These are phyloP conservation scores for Teratosphaeria zuluensis DNA, from an alignment of 2,329 filamentous ascomycete species.

Conservation along the genomic window DNA sequence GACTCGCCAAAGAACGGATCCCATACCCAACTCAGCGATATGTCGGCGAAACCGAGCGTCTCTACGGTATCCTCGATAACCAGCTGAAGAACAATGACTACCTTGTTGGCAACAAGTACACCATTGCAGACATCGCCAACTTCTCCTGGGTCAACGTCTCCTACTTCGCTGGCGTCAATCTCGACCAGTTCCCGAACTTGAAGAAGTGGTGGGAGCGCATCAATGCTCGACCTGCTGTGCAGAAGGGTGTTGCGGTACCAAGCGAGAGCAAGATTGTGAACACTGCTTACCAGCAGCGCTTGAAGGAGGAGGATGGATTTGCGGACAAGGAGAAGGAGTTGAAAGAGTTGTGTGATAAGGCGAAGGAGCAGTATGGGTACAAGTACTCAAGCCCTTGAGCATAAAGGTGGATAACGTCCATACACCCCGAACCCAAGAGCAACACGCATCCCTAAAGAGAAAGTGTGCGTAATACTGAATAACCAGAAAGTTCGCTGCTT, in stretches of 20 bases:
- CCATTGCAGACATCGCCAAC: conserved; percentile 38
- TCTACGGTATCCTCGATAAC: conserved; percentile 36
- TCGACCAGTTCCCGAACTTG: conserved; percentile 34
- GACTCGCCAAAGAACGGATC: conserved; percentile 35
- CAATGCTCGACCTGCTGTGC: conserved; percentile 32
- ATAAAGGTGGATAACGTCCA: too few relatives aligned
- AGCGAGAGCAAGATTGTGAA: conserved; percentile 3
- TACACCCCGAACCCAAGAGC: too few relatives aligned
- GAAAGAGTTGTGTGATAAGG: conserved; percentile 1
- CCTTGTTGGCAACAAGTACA: conserved; percentile 38
- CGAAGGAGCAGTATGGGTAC: conserved; percentile 6
- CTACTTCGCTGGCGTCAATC: conserved; percentile 32
- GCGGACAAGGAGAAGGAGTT: conserved; percentile 5
- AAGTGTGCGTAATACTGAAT: too few relatives aligned
- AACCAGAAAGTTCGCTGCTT: too few relatives aligned
- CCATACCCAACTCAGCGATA: conserved; percentile 37
- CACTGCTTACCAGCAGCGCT: conserved; percentile 1
- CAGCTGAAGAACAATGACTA: conserved; percentile 33
- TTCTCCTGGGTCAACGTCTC: conserved; percentile 36
- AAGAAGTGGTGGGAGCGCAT: conserved; percentile 37
- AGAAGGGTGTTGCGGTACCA: conserved; percentile 13
- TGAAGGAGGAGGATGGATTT: conserved; percentile 4
- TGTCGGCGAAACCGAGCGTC: conserved; percentile 38
- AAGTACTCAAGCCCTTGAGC: conserved; percentile 4
- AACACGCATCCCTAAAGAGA: too few relatives aligned